Conservation (phyloP, 768 basidiomycete genomes). For the Boletus barrowsii region DNA sequence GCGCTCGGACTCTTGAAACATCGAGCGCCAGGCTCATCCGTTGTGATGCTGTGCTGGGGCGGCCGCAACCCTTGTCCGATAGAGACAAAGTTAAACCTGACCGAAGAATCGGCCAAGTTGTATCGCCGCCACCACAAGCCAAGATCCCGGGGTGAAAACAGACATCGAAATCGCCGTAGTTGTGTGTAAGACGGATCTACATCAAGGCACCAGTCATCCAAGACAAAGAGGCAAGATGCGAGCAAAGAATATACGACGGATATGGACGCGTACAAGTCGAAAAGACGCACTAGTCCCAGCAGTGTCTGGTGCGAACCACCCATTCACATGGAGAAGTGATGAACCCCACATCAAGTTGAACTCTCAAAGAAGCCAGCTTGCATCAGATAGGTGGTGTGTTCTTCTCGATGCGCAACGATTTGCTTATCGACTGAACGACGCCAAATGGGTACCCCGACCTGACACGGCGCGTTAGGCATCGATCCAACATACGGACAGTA, state of each 20-base stretch:
- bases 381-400: slow-evolving; percentile 46
- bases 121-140: too few species aligned
- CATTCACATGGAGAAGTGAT: background rate
- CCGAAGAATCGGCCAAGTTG: too few species aligned
- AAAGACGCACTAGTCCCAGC: background rate
- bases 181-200: background rate
- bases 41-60: too few species aligned
- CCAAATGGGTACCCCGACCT: slow-evolving; percentile 56
- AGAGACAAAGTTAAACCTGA: too few species aligned
- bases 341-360: background rate
- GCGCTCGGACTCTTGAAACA: too few species aligned
- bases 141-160: too few species aligned
- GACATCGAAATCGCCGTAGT: too few species aligned
- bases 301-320: background rate
- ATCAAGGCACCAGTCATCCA: background rate
- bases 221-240: background rate
- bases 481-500: background rate
- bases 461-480: background rate
- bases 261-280: background rate
- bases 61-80: too few species aligned
- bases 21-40: too few species aligned
- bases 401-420: slow-evolving; percentile 42
- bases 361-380: slow-evolving; percentile 41
- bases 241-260: background rate
- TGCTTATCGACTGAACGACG: slow-evolving; percentile 47